Evolutionary conservation across 2,329 filamentous ascomycete genomes (phyloP).

Genomic region (Calonectria hawksworthii): DNA sequence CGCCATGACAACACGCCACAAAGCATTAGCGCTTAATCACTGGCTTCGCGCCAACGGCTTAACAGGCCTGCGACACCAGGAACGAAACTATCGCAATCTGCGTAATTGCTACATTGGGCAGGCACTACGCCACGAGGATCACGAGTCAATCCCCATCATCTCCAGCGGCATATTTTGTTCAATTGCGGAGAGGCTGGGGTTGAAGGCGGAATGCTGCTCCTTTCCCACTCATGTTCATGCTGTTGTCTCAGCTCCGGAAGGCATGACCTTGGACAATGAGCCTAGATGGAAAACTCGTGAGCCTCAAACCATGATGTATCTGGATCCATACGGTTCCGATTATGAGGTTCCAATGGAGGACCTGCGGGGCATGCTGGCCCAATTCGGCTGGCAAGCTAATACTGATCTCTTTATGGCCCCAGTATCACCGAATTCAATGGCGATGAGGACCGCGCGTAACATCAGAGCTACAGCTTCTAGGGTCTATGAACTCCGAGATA

Average conservation of each 20-base stretch:
- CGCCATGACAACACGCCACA: constrained; percentile 72
- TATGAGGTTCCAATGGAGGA: constrained; percentile 74
- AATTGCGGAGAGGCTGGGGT: constrained; percentile 79
- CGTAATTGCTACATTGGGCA: constrained; percentile 91
- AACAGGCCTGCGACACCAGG: constrained; percentile 76
- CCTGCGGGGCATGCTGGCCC: constrained; percentile 71
- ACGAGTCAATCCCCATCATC: constrained; percentile 88
- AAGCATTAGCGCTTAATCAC: constrained; percentile 75
- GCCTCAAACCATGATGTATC: constrained; percentile 72
- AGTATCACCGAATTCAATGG: constrained; percentile 75
- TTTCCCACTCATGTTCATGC: constrained; percentile 90
- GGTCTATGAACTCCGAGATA: constrained; percentile 46
- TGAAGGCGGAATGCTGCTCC: constrained; percentile 84
- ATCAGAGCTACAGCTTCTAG: constrained; percentile 77
- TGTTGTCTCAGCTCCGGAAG: constrained; percentile 75
- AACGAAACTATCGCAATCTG: constrained; percentile 80
- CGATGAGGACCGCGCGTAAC: constrained; percentile 81
- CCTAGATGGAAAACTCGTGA: constrained; percentile 55
- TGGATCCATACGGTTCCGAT: constrained; percentile 84
- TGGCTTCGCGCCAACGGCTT: constrained; percentile 80
- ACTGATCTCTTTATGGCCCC: constrained; percentile 71
- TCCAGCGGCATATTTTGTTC: constrained; percentile 90
- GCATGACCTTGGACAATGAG: constrained; percentile 71
- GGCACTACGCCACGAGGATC: constrained; percentile 78
- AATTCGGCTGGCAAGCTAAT: constrained; percentile 59